Evolutionary conservation across 2,329 filamentous ascomycete species (phyloP).

Genomic region (Ascochyta koolunga): DNA sequence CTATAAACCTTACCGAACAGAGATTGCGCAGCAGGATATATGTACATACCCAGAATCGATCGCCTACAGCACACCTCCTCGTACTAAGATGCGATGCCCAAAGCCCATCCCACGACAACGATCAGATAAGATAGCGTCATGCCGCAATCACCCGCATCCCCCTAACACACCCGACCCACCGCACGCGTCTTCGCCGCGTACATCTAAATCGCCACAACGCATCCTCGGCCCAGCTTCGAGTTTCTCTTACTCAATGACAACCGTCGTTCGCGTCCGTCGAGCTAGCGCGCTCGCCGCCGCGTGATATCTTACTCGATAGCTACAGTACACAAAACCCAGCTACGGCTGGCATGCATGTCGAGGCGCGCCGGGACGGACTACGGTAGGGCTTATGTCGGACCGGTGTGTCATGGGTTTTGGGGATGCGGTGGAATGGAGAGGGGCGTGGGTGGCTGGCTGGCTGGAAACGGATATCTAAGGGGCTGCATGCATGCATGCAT

Average conservation of each 20-base stretch:
- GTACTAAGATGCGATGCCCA: too few relatives aligned
- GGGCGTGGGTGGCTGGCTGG: neutral
- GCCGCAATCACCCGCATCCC: neutral
- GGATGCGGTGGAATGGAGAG: neutral
- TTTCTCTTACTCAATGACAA: constrained; percentile 17
- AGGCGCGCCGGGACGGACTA: too few relatives aligned
- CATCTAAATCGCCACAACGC: too few relatives aligned
- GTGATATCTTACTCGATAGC: constrained; percentile 17
- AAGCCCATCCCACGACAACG: neutral
- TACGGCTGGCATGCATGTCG: too few relatives aligned
- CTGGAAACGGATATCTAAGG: constrained; percentile 4
- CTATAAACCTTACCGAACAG: too few relatives aligned
- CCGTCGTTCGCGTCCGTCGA: neutral
- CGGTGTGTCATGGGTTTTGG: neutral
- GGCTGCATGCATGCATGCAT: constrained; percentile 12
- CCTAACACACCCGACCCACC: constrained; percentile 1
- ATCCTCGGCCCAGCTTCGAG: neutral
- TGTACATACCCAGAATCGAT: too few relatives aligned
- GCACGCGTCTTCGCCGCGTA: constrained; percentile 13
- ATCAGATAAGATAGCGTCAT: neutral
- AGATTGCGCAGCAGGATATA: too few relatives aligned
- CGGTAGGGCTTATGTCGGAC: neutral
- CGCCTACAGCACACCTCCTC: too few relatives aligned
- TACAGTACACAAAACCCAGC: too few relatives aligned
- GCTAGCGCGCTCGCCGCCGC: constrained; percentile 3